Evolutionary conservation across 1,284 basidiomycete genomes (phyloP).

Genomic region (Pulchroboletus neoregius): DNA sequence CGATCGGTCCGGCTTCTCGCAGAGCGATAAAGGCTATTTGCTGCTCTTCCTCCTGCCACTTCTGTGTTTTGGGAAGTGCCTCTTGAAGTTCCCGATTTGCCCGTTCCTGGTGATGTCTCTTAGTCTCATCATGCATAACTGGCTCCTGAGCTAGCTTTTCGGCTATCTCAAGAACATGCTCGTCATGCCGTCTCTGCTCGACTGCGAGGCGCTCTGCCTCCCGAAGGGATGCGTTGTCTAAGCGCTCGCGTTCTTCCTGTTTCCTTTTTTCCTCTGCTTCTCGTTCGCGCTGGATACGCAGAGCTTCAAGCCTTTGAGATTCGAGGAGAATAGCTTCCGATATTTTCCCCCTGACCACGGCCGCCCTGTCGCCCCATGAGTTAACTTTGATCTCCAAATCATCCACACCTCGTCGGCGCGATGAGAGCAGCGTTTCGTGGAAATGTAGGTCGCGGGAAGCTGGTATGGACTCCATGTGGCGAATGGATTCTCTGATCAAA

Average conservation of each 20-base stretch:
- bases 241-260: slow-evolving; percentile 30
- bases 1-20: slow-evolving; percentile 28
- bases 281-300: slow-evolving; percentile 20
- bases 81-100: slow-evolving; percentile 32
- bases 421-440: slow-evolving; percentile 43
- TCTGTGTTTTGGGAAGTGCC: slow-evolving; percentile 19
- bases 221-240: slow-evolving; percentile 26
- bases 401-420: slow-evolving; percentile 46
- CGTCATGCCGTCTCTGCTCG: slow-evolving; percentile 30
- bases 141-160: slow-evolving; percentile 32
- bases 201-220: slow-evolving; percentile 20
- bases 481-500: slow-evolving; percentile 48
- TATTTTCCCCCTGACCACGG: slow-evolving; percentile 38
- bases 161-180: slow-evolving; percentile 22
- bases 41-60: slow-evolving; percentile 29
- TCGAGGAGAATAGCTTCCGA: slow-evolving; percentile 36
- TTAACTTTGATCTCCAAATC: slow-evolving; percentile 47
- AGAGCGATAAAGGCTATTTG: slow-evolving; percentile 10
- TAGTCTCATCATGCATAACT: slow-evolving; percentile 15
- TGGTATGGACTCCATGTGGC: slow-evolving; percentile 46
- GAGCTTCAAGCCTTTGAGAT: slow-evolving; percentile 31
- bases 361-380: slow-evolving; percentile 45
- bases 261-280: slow-evolving; percentile 32
- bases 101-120: slow-evolving; percentile 19
- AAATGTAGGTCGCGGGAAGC: slow-evolving; percentile 39